Evolutionary conservation across 345 rosid genomes (phyloP), one percentile per base, ranked within the genome.

Genomic region (Anastatica hierochuntica): DNA sequence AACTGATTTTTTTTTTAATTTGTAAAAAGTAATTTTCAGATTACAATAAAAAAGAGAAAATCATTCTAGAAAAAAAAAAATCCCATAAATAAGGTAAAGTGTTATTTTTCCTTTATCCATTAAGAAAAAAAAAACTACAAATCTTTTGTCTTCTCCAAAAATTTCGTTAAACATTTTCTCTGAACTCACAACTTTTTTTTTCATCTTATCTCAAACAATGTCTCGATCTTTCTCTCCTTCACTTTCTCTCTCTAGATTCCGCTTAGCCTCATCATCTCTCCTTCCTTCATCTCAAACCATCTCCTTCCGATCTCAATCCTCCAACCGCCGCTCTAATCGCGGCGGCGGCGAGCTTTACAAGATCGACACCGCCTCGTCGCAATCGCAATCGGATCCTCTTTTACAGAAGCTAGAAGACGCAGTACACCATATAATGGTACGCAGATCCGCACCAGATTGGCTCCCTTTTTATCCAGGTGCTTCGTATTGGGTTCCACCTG

Each of bases 391-490:
- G 34, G 97, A 88, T 72, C 88, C 95, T 5, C 53, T 78, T 14
- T 62, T 88, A 14, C 74, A 84, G 12, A 83, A 79, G 79, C 87
- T 92, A 4, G 98, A 92, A 62, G 99, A 92, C 60, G 94, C 84
- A 9, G 88, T 94, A 74, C 97, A 85, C 56, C 80, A 81, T 47
- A 83, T 92, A 59, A 69, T 79, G 35, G 94, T 76, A 10, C 87
- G 97, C 10, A 79, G 97, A 0, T 74, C 97, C 1, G 90, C 95
- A 0, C 99, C 99, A 56, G 95, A 88, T 68, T 94, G 99, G 99
- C 97, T 94, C 4, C 97, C 97, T 29, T 94, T 94, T 58, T 62
- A 80, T 8, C 99, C 99, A 1, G 99, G 99, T 1, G 77, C 82
- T 6, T 94, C 99, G 10, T 94, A 85, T 49, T 94, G 95, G 95